Conservation (phyloP, 257 asterid species). For the Coffea eugenioides region DNA sequence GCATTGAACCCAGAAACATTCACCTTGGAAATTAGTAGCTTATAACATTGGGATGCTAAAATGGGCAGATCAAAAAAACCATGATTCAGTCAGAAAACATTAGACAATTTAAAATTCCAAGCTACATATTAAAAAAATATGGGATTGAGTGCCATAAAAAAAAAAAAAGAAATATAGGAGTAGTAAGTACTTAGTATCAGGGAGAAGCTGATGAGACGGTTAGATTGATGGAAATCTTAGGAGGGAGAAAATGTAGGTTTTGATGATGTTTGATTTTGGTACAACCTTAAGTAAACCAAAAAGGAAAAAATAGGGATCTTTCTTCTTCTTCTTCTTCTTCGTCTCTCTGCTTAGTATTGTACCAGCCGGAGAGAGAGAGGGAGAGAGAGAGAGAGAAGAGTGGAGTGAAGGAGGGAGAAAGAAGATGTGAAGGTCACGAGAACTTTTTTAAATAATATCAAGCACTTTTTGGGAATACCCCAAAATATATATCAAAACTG, state of each 20-base stretch:
- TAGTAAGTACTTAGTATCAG: background rate
- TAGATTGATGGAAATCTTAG: background rate
- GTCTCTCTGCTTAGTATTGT: background rate
- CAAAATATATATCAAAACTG: background rate
- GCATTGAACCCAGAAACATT: slow-evolving; percentile 8
- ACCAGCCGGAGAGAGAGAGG: slow-evolving; percentile 30
- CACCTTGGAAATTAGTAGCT: slow-evolving; percentile 11
- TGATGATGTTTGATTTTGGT: background rate
- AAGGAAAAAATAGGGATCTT: slow-evolving; percentile 1
- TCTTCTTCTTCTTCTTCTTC: slow-evolving; percentile 5
- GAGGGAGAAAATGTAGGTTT: background rate
- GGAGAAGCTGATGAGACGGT: background rate
- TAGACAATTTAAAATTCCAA: background rate
- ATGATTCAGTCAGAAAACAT: background rate
- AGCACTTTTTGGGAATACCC: background rate
- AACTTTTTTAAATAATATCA: slow-evolving; percentile 40
- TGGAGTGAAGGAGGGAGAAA: slow-evolving; percentile 51
- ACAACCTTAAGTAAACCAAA: slow-evolving; percentile 1
- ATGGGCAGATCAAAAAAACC: slow-evolving; percentile 20
- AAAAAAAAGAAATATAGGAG: background rate
- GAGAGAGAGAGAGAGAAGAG: slow-evolving; percentile 36
- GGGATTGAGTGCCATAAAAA: background rate
- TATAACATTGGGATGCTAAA: slow-evolving; percentile 1
- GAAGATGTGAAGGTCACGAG: slow-evolving; percentile 64
- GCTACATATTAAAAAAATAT: background rate